Percentiles rank a stretch among this genome's conserved stretches.
phyloP scores from a whole-genome alignment of 1,139 yeast genomes.

The Kurtzmaniella quercitrusa region DNA sequence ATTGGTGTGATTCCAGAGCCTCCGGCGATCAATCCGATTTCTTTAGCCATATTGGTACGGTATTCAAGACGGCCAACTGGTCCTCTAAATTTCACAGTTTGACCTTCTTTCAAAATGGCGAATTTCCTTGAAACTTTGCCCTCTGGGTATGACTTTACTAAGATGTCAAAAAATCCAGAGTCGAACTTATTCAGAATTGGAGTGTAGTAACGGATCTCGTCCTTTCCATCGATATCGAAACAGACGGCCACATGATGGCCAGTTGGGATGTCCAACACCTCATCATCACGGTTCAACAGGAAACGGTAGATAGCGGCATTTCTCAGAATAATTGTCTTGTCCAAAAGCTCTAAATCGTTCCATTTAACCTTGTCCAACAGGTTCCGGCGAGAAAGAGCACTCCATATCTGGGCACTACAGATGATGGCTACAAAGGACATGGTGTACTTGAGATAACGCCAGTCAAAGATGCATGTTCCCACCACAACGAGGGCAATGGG shows the following conservation, averaged over 20 bases:
- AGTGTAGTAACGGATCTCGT: slow-evolving; percentile 64
- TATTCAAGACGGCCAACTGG: slow-evolving; percentile 73
- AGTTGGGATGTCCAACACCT: slow-evolving; percentile 60
- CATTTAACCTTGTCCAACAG: slow-evolving; percentile 51
- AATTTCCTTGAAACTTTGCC: slow-evolving; percentile 65
- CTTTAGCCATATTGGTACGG: slow-evolving; percentile 53
- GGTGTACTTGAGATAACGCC: slow-evolving; percentile 47
- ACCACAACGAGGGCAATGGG: slow-evolving; percentile 59
- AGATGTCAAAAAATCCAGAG: slow-evolving; percentile 66
- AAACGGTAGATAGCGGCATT: slow-evolving; percentile 73
- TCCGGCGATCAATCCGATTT: slow-evolving; percentile 72
- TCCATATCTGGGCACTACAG: slow-evolving; percentile 41
- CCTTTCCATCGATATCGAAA: slow-evolving; percentile 52
- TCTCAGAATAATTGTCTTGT: slow-evolving; percentile 64
- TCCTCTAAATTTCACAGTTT: slow-evolving; percentile 66
- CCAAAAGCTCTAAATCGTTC: slow-evolving; percentile 63
- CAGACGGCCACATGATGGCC: slow-evolving; percentile 74
- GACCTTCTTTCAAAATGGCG: slow-evolving; percentile 61
- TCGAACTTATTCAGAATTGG: slow-evolving; percentile 72
- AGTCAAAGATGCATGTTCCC: slow-evolving; percentile 57
- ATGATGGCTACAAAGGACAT: slow-evolving; percentile 43
- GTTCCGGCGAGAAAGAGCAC: slow-evolving; percentile 45
- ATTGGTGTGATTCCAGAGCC: slow-evolving; percentile 82
- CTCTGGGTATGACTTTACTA: slow-evolving; percentile 67
- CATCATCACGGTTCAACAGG: slow-evolving; percentile 56